Evolutionary conservation across 371 early-diverging fungal genomes (phyloP), one percentile per base, ranked within the genome.

Genomic region (Smittium mucronatum): DNA sequence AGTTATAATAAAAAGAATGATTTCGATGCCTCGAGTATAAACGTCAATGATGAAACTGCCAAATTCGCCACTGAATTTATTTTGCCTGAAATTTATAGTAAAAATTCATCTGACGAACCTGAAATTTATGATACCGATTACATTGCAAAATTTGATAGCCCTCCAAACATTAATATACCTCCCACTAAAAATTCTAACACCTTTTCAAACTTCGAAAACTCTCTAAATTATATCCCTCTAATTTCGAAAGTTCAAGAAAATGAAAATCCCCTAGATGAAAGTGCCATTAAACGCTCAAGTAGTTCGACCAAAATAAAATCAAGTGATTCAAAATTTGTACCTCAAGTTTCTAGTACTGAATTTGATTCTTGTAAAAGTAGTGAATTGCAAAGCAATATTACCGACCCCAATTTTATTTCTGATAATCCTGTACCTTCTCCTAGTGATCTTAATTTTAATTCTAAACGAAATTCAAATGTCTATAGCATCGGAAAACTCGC

Each of bases 401-500:
- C 47, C 21, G 21, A 47, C 11, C 47, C 47, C 5, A 5, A 47
- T 47, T 5, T 11, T 47, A 47, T 47, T 47, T 47, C 47, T 47
- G 47, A 47, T 47, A 11, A 5, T 47, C 47, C 47, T 11, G 5
- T 21, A 11, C 47, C 5, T 11, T 47, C 47, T 11, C 5, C 47
- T 21, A 5, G 21, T 21, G 47, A 59, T 28, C 2, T 59, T 59
- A n/a, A n/a, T n/a, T n/a, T n/a, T n/a, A n/a, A n/a, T n/a, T n/a
- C 15, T 59, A 59, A 28, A 59, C 8, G 59, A 59, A 5, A 5
- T 16, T 59, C 59, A 16, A 64, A 64, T 25, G 64, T 33, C 2
- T 64, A 64, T 26, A 64, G 64, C 36, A 36, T 64, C 25, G 31
- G 33, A 2, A 36, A 64, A 28, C 64, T 64, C 31, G 64, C 64